Base-by-base conservation (phyloP, 192 early-diverging fungal genomes). In the Rhizophagus sp. region DNA sequence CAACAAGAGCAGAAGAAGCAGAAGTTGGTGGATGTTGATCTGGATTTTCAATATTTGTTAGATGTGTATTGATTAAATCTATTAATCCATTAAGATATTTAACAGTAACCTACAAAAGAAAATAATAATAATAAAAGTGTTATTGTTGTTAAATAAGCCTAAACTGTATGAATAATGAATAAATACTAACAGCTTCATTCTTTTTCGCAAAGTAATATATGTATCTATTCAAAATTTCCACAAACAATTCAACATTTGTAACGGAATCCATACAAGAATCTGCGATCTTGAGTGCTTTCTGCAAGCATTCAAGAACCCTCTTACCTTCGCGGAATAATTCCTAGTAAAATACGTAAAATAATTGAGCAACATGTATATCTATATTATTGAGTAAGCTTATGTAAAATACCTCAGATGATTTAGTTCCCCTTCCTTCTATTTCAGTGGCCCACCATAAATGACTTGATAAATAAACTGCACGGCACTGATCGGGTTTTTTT, bases 211-310 rank as follows among this genome's bases (percentile, higher is more conserved):
- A 99, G 83, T 94, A 97, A 86, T 97, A 97, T 66, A 98, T 88
- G 78, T 95, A 97, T 84, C 94, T 88, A 84, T 99, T 97, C 74
- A 99, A 84, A 73, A 99, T 94, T 83, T 99, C 97, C n/a, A 99
- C 95, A 90, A 99, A 97, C 44, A 99, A 85, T 81, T 95, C 94
- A 24, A 97, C 94, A 44, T 95, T 97, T 22, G 96, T 91, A 49
- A 90, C 90, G 39, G 92, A 88, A 75, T 99, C 97, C 89, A 98
- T 91, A 61, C 96, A 95, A 22, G 91, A 91, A 84, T 98, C 97
- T 1, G 98, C 97, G 79, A 97, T 92, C 83, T 97, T 97, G 39
- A 98, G 90, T 22, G 97, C 94, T 84, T 96, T 96, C 85, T 99
- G 96, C 73, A 99, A 84, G 76, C 94, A 96, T 79, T 95, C 93